Conservation (phyloP, 2,329 filamentous ascomycete species). For the Aurifilum marmelostoma region DNA sequence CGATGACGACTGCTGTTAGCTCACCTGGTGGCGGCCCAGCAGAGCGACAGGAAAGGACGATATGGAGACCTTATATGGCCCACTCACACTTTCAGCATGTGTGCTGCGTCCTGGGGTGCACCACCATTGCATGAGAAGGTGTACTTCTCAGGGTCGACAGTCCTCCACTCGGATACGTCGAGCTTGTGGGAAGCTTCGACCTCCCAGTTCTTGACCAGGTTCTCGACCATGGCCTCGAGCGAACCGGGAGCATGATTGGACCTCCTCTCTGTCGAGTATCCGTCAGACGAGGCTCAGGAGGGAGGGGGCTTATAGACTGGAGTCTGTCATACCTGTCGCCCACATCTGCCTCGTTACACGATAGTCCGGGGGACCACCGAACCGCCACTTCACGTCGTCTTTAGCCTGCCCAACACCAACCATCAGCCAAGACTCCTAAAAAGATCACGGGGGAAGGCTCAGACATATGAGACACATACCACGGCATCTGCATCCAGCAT, state of each 20-base stretch:
- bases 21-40: constrained; percentile 3
- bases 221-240: constrained; percentile 65
- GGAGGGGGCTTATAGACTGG: constrained; percentile 6
- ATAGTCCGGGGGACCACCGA: constrained; percentile 65
- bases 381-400: constrained; percentile 62
- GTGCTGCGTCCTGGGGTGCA: constrained; percentile 57
- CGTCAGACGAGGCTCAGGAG: constrained; percentile 5
- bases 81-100: constrained; percentile 67
- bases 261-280: constrained; percentile 53
- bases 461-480: constrained; percentile 36
- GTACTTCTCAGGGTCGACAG: constrained; percentile 63
- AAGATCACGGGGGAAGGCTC: neutral
- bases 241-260: constrained; percentile 58
- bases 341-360: constrained; percentile 64
- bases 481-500: constrained; percentile 62
- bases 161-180: constrained; percentile 64
- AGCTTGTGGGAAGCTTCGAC: constrained; percentile 72
- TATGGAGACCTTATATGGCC: neutral
- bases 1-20: constrained; percentile 7
- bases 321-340: constrained; percentile 54
- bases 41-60: neutral
- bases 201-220: constrained; percentile 75
- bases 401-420: constrained; percentile 33
- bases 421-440: constrained; percentile 12
- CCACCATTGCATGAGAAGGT: constrained; percentile 67